Percentiles rank a stretch among this genome's conserved stretches.
phyloP scores from a whole-genome alignment of 495 filamentous ascomycete genomes.

The Cudoniella acicularis region DNA sequence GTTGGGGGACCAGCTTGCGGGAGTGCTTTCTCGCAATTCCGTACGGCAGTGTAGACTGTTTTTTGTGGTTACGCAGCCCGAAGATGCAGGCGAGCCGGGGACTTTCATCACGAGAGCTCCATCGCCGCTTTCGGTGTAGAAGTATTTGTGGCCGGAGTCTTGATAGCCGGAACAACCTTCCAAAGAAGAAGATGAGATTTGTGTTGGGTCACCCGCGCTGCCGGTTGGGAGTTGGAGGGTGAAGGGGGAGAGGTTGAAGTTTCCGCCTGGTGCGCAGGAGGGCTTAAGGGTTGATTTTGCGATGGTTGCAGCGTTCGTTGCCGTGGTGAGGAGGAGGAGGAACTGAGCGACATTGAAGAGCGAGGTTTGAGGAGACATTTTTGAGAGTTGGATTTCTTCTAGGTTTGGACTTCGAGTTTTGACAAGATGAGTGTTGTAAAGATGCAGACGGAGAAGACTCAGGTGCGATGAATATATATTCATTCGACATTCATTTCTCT shows the following conservation, averaged over 20 bases:
- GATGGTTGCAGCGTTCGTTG: too few relatives aligned
- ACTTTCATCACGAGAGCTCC: conserved; percentile 35
- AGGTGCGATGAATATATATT: too few relatives aligned
- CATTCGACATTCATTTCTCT: too few relatives aligned
- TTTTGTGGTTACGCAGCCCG: conserved; percentile 35
- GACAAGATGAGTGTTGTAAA: too few relatives aligned
- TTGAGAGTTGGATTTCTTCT: too few relatives aligned
- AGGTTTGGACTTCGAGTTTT: too few relatives aligned
- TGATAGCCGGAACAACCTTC: conserved; percentile 33
- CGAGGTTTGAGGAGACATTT: too few relatives aligned
- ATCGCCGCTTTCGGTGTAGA: conserved; percentile 32
- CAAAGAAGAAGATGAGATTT: conserved; percentile 26
- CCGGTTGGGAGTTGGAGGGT: conserved; percentile 38
- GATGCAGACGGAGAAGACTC: too few relatives aligned
- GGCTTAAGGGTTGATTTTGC: too few relatives aligned
- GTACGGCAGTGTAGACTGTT: conserved; percentile 40
- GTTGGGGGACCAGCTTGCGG: conserved; percentile 30
- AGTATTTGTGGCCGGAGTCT: conserved; percentile 25
- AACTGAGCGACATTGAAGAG: too few relatives aligned
- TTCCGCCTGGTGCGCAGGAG: conserved; percentile 35
- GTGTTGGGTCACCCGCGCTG: conserved; percentile 22
- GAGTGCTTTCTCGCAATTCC: conserved; percentile 34
- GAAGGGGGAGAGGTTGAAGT: conserved; percentile 33
- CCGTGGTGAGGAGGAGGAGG: too few relatives aligned
- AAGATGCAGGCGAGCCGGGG: conserved; percentile 23